phyloP scores from a whole-genome alignment of 208 protist species.

The Tritrichomonas foetus region DNA sequence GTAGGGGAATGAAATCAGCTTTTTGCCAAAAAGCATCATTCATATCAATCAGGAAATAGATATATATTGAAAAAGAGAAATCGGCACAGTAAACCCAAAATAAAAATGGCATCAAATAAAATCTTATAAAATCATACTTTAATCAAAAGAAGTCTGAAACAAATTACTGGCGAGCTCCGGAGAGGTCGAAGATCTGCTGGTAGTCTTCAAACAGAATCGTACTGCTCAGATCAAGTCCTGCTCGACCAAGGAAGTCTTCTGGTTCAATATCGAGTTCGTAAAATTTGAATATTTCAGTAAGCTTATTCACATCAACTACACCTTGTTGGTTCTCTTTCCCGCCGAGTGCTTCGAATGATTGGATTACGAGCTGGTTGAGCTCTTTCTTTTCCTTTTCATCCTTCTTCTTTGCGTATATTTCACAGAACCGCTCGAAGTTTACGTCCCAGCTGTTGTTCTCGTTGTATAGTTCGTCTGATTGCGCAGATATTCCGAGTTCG shows the following conservation, averaged over 20 bases:
- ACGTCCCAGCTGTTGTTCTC: conserved; percentile 14
- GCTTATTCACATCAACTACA: not conserved
- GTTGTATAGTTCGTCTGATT: not conserved
- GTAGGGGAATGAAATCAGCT: too few relatives aligned
- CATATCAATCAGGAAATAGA: too few relatives aligned
- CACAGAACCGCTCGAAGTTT: not conserved
- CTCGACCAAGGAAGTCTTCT: not conserved
- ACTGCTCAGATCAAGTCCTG: not conserved
- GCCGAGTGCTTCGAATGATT: conserved; percentile 37
- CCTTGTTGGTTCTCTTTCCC: conserved; percentile 27
- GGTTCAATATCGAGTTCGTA: not conserved
- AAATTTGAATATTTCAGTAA: conserved; percentile 14
- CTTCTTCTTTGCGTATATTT: conserved; percentile 9
- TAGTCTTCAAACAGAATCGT: conserved; percentile 19
- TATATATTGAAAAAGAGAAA: too few relatives aligned
- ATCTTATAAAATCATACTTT: too few relatives aligned
- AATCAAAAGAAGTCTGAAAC: not conserved
- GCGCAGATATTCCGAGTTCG: not conserved
- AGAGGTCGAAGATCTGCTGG: not conserved
- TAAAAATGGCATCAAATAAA: too few relatives aligned
- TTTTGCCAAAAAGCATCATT: too few relatives aligned
- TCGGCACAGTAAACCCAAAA: too few relatives aligned
- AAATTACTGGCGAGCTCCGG: not conserved
- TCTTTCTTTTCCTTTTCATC: conserved; percentile 37
- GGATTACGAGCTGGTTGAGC: not conserved